These are phyloP conservation scores for Penicillium pancosmium DNA, from an alignment of 495 filamentous ascomycete genomes.

Conservation along the genomic window DNA sequence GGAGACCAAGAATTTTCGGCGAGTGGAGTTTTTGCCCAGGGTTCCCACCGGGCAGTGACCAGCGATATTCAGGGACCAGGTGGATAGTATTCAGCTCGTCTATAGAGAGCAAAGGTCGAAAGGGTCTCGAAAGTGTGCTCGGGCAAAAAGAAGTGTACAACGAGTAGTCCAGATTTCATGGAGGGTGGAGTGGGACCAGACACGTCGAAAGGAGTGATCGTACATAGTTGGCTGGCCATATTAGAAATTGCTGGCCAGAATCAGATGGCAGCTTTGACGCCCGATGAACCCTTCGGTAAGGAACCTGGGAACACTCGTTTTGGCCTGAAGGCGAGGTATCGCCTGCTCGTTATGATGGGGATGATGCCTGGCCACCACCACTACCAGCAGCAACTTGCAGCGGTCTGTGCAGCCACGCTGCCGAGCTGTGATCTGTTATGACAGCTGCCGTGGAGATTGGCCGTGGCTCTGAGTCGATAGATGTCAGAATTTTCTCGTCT, in stretches of 20 bases:
- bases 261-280: neutral
- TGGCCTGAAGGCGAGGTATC: constrained; percentile 2
- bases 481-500: neutral
- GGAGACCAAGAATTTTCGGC: constrained; percentile 8
- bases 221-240: neutral
- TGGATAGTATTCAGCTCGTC: neutral
- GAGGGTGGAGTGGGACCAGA: neutral
- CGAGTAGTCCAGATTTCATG: neutral
- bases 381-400: neutral
- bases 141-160: neutral
- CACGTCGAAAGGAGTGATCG: neutral
- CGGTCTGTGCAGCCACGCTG: constrained; percentile 15
- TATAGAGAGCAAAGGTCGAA: neutral
- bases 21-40: neutral
- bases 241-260: neutral
- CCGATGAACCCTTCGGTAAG: neutral
- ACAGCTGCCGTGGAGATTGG: neutral
- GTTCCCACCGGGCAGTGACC: neutral
- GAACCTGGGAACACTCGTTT: neutral
- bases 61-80: constrained; percentile 12
- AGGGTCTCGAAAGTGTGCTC: neutral
- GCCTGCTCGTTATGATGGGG: neutral
- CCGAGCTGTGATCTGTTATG: neutral
- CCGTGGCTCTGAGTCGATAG: neutral
- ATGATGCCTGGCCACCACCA: neutral